phyloP scores from a whole-genome alignment of 768 basidiomycete genomes.

The Pleurotus citrinopileatus region DNA sequence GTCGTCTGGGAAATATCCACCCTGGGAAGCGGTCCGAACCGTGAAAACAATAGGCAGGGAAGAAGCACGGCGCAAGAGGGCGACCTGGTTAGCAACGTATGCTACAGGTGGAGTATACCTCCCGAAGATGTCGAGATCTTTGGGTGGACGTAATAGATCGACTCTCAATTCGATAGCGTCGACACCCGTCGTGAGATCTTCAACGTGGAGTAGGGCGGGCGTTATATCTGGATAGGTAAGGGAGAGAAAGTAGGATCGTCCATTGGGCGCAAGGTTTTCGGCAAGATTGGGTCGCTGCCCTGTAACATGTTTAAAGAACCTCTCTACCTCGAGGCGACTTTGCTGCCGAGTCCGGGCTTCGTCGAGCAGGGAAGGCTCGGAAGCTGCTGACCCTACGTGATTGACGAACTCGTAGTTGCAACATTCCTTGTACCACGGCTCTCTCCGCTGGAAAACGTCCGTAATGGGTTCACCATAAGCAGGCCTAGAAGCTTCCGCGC shows the following conservation, averaged over 20 bases:
- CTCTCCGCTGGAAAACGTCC: constrained; percentile 81
- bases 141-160: constrained; percentile 68
- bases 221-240: constrained; percentile 89
- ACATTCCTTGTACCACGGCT: constrained; percentile 85
- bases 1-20: constrained; percentile 86
- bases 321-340: constrained; percentile 58
- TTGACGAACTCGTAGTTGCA: constrained; percentile 85
- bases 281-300: constrained; percentile 67
- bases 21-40: constrained; percentile 83
- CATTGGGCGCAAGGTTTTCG: constrained; percentile 45
- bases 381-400: constrained; percentile 40
- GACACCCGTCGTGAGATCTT: constrained; percentile 75
- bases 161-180: constrained; percentile 95
- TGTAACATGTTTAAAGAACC: constrained; percentile 90
- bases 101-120: constrained; percentile 59
- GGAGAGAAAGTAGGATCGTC: constrained; percentile 88
- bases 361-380: constrained; percentile 9
- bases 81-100: constrained; percentile 81
- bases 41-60: constrained; percentile 90
- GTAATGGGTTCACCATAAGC: constrained; percentile 84
- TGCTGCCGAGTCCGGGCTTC: constrained; percentile 23
- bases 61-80: constrained; percentile 72
- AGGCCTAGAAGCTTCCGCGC: constrained; percentile 73
- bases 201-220: constrained; percentile 62
- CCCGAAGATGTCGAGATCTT: constrained; percentile 42